Evolutionary conservation across 495 filamentous ascomycete genomes (phyloP).

Genomic region (Apiosordaria backusii): DNA sequence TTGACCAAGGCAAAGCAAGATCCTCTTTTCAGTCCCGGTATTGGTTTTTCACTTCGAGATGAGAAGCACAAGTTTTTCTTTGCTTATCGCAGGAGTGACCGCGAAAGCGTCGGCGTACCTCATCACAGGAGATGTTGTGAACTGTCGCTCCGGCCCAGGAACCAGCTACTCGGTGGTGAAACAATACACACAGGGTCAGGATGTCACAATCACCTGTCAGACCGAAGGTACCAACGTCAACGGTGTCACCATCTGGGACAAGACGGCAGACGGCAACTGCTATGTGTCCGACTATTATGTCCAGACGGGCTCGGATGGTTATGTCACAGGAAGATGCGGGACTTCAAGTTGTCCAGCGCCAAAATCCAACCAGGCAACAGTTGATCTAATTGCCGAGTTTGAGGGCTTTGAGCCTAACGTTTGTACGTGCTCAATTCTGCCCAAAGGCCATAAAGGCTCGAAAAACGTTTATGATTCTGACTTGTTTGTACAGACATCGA

Average conservation of each 20-base stretch:
- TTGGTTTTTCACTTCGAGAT: neutral
- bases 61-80: conserved; percentile 13
- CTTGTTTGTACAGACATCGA: conserved; percentile 30
- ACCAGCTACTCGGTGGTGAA: conserved; percentile 24
- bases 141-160: conserved; percentile 28
- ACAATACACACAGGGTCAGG: conserved; percentile 22
- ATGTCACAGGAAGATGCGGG: conserved; percentile 20
- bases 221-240: conserved; percentile 18
- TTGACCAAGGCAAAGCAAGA: neutral
- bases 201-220: conserved; percentile 29
- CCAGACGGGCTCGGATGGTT: conserved; percentile 27
- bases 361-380: conserved; percentile 20
- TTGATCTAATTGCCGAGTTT: conserved; percentile 22
- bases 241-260: conserved; percentile 33
- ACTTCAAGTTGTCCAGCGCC: conserved; percentile 11
- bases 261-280: conserved; percentile 27
- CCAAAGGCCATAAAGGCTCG: neutral
- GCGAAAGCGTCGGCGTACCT: conserved; percentile 15
- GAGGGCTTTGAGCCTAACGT: conserved; percentile 19
- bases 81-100: conserved; percentile 4
- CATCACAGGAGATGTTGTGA: conserved; percentile 20
- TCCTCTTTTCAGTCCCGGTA: neutral
- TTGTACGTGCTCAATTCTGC: conserved; percentile 8
- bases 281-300: conserved; percentile 32
- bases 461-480: neutral